phyloP scores from a whole-genome alignment of 2,329 filamentous ascomycete species.

The Ceratocystiopsis minuta region DNA sequence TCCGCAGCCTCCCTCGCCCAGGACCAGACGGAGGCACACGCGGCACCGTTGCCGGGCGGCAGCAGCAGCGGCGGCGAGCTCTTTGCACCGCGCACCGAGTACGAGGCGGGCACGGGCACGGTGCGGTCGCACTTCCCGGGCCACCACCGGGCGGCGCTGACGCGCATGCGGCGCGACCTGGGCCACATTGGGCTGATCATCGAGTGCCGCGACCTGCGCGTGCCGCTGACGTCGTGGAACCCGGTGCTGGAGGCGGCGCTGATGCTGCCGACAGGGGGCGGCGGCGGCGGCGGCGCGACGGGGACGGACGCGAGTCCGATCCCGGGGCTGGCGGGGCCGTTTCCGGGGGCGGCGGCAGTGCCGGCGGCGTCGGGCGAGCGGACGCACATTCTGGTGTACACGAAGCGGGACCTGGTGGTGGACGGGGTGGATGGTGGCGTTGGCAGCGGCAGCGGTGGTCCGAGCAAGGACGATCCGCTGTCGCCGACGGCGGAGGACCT shows the following conservation, averaged over 20 bases:
- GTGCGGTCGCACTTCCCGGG: conserved; percentile 86
- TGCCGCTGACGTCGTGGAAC: conserved; percentile 79
- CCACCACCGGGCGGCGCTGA: conserved; percentile 69
- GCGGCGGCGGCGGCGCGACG: background rate
- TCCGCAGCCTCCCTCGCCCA: no score
- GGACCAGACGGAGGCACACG: no score
- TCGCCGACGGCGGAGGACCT: conserved; percentile 11
- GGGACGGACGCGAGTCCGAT: background rate
- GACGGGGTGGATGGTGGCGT: conserved; percentile 1
- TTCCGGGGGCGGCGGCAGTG: background rate
- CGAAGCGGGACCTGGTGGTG: conserved; percentile 61
- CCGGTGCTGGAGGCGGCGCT: conserved; percentile 70
- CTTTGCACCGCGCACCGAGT: conserved; percentile 59
- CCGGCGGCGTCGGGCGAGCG: conserved; percentile 30
- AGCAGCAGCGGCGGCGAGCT: background rate
- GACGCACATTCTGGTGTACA: conserved; percentile 72
- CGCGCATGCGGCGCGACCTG: conserved; percentile 66
- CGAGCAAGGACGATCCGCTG: background rate
- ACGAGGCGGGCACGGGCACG: conserved; percentile 55
- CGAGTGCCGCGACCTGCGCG: conserved; percentile 85
- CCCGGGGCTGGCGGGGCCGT: conserved; percentile 3
- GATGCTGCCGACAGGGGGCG: background rate
- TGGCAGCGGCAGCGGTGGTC: no score
- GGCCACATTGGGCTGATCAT: conserved; percentile 72
- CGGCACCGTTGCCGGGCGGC: no score